Evolutionary conservation across 306 rosid genomes (phyloP).

Genomic region (Rosa multiflora): DNA sequence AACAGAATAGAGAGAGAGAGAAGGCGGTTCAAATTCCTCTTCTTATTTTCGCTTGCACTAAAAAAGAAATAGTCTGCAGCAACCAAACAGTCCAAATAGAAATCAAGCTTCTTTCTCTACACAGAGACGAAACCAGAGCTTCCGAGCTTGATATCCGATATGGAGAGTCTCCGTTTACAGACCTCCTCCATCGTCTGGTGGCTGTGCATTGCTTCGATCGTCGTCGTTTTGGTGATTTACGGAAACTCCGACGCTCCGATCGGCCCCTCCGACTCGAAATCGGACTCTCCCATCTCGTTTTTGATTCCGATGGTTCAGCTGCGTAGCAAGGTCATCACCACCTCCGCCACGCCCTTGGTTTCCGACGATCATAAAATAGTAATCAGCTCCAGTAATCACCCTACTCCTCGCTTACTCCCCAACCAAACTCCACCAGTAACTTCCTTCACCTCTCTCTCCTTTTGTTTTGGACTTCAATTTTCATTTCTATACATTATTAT

Average conservation of each 20-base stretch:
- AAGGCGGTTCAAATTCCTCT: not conserved
- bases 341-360: not conserved
- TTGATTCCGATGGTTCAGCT: constrained; percentile 20
- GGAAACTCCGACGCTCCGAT: not conserved
- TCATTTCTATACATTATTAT: not conserved
- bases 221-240: constrained; percentile 11
- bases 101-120: not conserved
- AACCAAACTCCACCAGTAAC: constrained; percentile 20
- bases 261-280: not conserved
- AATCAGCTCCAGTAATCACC: not conserved
- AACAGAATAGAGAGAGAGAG: not conserved
- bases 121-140: not conserved
- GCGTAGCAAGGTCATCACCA: not conserved
- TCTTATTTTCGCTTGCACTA: not conserved
- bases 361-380: constrained; percentile 3
- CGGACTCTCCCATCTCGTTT: constrained; percentile 1
- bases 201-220: constrained; percentile 16
- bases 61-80: no score
- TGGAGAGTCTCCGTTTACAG: not conserved
- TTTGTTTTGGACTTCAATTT: not conserved
- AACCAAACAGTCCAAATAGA: no score
- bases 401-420: constrained; percentile 1
- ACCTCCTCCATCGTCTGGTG: not conserved
- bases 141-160: not conserved
- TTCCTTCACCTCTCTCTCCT: not conserved